Evolutionary conservation across 352 stramenopile genomes (phyloP), one percentile per base, ranked within the genome.

Genomic region (Peronospora destructor): DNA sequence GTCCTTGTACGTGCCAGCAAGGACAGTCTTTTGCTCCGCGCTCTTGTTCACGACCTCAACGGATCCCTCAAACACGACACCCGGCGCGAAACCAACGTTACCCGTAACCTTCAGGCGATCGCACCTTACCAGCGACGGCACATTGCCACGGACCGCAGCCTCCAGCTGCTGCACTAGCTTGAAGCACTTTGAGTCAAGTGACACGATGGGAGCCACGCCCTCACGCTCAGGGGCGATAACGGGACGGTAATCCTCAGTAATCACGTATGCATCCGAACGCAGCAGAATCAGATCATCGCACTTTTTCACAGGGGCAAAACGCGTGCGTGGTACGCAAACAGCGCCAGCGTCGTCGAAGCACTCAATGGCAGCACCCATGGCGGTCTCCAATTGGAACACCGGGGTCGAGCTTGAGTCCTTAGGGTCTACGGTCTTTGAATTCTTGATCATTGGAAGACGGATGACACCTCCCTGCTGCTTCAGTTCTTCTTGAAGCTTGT

Each of bases 141-240:
- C 87, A 46, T 97, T 97, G 45, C 84, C 78, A 37, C 71, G 69
- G 25, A 97, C 94, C 14, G 94, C 81, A 21, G 88, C 92, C 67
- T 99, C 96, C 2, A 99, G 80, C 52, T 97, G 85, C 68, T 97
- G 91, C 52, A 99, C 96, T 21, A 98, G 68, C 76, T 99, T 98
- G 79, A 98, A 99, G 48, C 97, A 95, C 75, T 98, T 98, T 42
- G 78, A 84, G 65, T 99, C 96, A 21, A 99, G 76, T 11, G 70
- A 65, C 33, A 99, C 91, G 23, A 98, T 86, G 19, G 96, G 95
- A n/a, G 95, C 95, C n/a, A 87, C 73, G 30, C 87, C 87, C 49
- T 96, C 85, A 61, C 92, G 95, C 60, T 94, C 78, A n/a, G 94
- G 94, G 39, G 96, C 96, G 40, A 99, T 77, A 28, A 98, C 76